Percentiles rank a stretch among this genome's conserved stretches.
These are phyloP conservation scores for Solanum aculeatissimum DNA, from an alignment of 305 asterid species.

Conservation along the genomic window DNA sequence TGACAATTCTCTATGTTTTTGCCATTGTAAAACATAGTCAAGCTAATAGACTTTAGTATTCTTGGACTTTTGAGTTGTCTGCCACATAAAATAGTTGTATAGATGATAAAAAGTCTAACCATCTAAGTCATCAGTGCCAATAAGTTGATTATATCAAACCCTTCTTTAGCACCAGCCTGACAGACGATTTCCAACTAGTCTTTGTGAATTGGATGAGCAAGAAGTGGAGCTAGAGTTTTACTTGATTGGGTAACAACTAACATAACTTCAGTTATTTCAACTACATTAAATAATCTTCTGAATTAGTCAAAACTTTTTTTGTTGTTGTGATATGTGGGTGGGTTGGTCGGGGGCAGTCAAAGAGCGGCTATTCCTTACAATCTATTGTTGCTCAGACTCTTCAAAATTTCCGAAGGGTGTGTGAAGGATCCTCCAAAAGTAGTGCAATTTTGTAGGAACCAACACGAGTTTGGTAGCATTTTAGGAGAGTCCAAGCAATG, in stretches of 20 bases:
- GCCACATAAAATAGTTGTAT: background rate
- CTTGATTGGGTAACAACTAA: background rate
- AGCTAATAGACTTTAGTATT: background rate
- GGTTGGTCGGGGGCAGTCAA: too few species aligned
- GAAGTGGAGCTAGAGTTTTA: background rate
- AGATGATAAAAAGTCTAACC: background rate
- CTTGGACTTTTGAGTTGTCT: constrained; percentile 11
- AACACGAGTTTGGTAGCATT: background rate
- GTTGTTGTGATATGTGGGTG: too few species aligned
- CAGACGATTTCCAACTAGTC: background rate
- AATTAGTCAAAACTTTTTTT: too few species aligned
- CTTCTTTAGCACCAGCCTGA: background rate
- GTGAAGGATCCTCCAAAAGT: background rate
- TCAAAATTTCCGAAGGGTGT: background rate
- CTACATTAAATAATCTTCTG: background rate
- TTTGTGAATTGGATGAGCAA: background rate
- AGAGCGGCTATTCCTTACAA: background rate
- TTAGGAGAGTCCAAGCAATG: background rate
- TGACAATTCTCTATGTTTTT: background rate
- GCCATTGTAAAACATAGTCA: background rate
- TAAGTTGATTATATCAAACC: background rate
- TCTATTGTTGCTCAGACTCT: background rate
- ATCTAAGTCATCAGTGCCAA: background rate
- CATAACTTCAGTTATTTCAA: background rate
- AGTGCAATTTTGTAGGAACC: background rate